Percentiles rank a stretch among this genome's conserved stretches.
phyloP scores from a whole-genome alignment of 768 basidiomycete species.

The Mycena albidolilacea region DNA sequence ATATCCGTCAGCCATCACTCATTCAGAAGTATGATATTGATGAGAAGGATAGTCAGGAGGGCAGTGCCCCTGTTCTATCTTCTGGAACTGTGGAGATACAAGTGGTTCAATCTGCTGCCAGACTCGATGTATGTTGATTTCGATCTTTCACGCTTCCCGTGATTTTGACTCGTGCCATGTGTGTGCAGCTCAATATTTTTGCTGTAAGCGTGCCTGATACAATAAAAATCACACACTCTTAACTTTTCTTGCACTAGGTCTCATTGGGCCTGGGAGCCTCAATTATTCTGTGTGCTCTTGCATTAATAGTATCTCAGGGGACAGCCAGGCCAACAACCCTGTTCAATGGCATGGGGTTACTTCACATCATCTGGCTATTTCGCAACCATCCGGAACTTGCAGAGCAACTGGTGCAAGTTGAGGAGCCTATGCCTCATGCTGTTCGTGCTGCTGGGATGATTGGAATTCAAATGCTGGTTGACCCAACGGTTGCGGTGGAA shows the following conservation, averaged over 20 bases:
- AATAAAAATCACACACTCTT: background rate
- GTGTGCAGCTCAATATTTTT: slow-evolving; percentile 4
- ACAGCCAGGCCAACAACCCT: background rate
- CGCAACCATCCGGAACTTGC: background rate
- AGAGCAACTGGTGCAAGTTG: background rate
- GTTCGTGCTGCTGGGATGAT: slow-evolving; percentile 7
- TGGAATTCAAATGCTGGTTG: background rate
- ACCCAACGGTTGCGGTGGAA: background rate
- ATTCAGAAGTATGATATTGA: background rate
- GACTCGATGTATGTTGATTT: background rate
- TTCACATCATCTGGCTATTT: background rate
- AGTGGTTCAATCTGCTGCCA: background rate
- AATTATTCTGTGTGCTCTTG: background rate
- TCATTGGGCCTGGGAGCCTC: slow-evolving; percentile 6
- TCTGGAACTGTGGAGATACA: background rate
- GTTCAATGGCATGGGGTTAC: slow-evolving; percentile 8
- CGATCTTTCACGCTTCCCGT: background rate
- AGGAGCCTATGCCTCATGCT: background rate
- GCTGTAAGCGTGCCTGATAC: background rate
- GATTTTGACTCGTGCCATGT: background rate
- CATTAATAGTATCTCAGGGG: background rate
- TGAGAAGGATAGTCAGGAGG: background rate
- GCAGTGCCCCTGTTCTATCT: slow-evolving; percentile 8
- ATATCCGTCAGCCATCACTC: slow-evolving; percentile 6
- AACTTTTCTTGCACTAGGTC: background rate